Conservation (phyloP, 2,329 filamentous ascomycete species). For the Graphilbum fragrans region DNA sequence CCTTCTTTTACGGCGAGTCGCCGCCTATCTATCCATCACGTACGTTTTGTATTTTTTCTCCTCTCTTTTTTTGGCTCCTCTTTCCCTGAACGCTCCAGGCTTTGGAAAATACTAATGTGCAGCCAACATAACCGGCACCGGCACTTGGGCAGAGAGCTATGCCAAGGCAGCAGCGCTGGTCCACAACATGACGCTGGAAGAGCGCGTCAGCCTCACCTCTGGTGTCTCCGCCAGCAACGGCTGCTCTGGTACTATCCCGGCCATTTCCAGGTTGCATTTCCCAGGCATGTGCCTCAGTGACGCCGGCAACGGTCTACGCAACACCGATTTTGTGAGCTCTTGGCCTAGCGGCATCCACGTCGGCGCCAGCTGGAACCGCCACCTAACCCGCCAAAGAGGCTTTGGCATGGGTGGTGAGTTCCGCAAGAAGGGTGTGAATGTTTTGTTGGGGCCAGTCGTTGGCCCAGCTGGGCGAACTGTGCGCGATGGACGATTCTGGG, state of each 20-base stretch:
- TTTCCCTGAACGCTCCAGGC: too few relatives aligned
- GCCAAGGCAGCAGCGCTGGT: conserved; percentile 57
- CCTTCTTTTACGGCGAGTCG: conserved; percentile 36
- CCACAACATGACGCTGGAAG: conserved; percentile 55
- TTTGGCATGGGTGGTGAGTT: conserved; percentile 68
- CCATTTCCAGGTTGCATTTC: conserved; percentile 25
- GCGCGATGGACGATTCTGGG: conserved; percentile 51
- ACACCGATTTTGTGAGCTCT: conserved; percentile 25
- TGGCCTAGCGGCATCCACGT: conserved; percentile 15
- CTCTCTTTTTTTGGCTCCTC: not conserved
- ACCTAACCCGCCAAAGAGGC: conserved; percentile 55
- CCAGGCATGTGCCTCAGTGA: conserved; percentile 30
- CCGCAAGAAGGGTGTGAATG: conserved; percentile 63
- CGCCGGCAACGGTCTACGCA: conserved; percentile 27
- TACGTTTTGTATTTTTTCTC: conserved; percentile 17
- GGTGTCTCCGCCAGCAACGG: conserved; percentile 46
- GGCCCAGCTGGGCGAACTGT: conserved; percentile 51
- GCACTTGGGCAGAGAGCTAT: conserved; percentile 56
- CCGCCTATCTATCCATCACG: conserved; percentile 39
- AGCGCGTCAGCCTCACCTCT: conserved; percentile 68
- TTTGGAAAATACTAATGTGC: not conserved
- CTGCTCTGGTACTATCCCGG: conserved; percentile 32
- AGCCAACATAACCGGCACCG: conserved; percentile 45
- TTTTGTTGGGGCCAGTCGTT: conserved; percentile 66
- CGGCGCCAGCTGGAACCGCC: conserved; percentile 51